phyloP scores from a whole-genome alignment of 352 stramenopile species.

The Phytophthora niederhauseri region DNA sequence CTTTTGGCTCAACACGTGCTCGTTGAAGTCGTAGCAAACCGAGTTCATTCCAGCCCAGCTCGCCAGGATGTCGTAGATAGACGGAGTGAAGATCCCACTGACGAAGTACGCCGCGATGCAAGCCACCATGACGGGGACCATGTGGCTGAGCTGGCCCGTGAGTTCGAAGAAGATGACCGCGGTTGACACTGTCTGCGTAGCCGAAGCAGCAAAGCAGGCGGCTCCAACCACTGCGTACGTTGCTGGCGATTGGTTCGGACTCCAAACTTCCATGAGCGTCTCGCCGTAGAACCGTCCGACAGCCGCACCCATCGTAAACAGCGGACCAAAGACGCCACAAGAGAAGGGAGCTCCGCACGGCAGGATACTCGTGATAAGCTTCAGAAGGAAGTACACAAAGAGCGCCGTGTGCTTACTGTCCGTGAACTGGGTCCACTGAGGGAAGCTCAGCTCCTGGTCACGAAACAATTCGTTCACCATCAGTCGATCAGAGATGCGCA shows the following conservation, averaged over 20 bases:
- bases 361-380: conserved; percentile 72
- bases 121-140: conserved; percentile 83
- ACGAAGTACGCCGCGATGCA: conserved; percentile 87
- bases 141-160: conserved; percentile 81
- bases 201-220: conserved; percentile 90
- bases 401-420: conserved; percentile 62
- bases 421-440: conserved; percentile 68
- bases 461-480: conserved; percentile 85
- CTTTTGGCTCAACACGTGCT: conserved; percentile 75
- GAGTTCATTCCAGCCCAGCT: conserved; percentile 81
- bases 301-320: conserved; percentile 85
- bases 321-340: conserved; percentile 79
- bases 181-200: conserved; percentile 91
- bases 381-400: conserved; percentile 74
- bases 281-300: conserved; percentile 80
- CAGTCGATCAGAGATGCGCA: conserved; percentile 67
- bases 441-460: conserved; percentile 60
- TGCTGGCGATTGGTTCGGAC: conserved; percentile 70
- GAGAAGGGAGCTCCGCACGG: conserved; percentile 76
- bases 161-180: conserved; percentile 90
- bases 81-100: conserved; percentile 69
- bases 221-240: conserved; percentile 93
- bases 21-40: conserved; percentile 85
- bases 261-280: conserved; percentile 79
- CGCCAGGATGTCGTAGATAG: conserved; percentile 87